Base-by-base conservation (phyloP, 371 early-diverging fungal species). In the Mortierella sp. region DNA sequence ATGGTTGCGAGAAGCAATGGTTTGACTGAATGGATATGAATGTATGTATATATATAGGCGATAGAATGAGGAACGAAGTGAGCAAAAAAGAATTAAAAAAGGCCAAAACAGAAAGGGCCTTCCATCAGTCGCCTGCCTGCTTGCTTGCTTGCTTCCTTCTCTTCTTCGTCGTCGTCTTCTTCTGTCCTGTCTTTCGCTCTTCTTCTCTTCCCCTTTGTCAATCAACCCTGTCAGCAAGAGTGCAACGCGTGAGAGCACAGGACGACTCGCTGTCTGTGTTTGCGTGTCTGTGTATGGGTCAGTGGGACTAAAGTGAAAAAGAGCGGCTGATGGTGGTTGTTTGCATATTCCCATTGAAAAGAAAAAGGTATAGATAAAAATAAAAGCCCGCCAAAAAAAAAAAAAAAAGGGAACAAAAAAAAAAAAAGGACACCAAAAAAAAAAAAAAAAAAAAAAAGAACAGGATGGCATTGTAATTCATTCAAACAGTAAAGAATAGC, bases 341-440 rank as follows among this genome's bases (percentile, higher is more conserved):
- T 35, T 72, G 46, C 72, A 12, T 51, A 32, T 51, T 24, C 12
- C 11, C 72, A 41, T 38, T 65, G 65, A 21, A 65, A 72, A 24
- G 44, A 72, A 72, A 16, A 44, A 71, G 51, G 18, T 5, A 51
- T 51, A 5, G 27, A 71, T 12, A 71, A 71, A 72, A 29, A 71
- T 35, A 71, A 72, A 49, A 44, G 46, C 72, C 72, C 72, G 51
- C 49, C 51, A 49, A 71, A 51, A 35, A 32, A 44, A 21, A 21
- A 32, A 72, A 29, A 71, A n/a, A n/a, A n/a, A n/a, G n/a, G n/a
- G n/a, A n/a, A n/a, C n/a, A 32, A 71, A 72, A 49, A 44, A 49
- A 71, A 51, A 35, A 32, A 44, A 21, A 24, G 60, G 32, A 65
- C 24, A 65, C n/a, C n/a, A 51, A 35, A 32, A 44, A 21, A 21